These are phyloP conservation scores for Phlebopus sp. DNA, from an alignment of 1,284 basidiomycete genomes.

Conservation along the genomic window DNA sequence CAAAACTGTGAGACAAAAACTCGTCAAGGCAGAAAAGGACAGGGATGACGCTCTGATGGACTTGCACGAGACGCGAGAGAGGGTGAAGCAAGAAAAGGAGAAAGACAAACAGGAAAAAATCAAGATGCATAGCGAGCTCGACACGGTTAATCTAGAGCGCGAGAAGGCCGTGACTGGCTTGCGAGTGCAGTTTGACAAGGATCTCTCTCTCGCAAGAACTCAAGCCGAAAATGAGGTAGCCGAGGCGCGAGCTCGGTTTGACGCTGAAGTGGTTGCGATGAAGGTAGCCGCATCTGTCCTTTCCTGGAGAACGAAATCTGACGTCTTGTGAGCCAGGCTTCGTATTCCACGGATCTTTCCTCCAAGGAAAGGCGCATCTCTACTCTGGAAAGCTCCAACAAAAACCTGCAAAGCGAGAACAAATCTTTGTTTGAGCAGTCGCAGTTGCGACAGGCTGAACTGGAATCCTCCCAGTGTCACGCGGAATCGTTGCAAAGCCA, in stretches of 20 bases:
- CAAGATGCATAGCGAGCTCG: slow-evolving; percentile 57
- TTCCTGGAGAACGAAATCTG: not conserved
- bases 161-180: slow-evolving; percentile 70
- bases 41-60: slow-evolving; percentile 75
- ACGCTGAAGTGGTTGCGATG: slow-evolving; percentile 69
- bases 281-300: slow-evolving; percentile 51
- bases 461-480: slow-evolving; percentile 76
- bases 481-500: slow-evolving; percentile 73
- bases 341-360: slow-evolving; percentile 67
- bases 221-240: slow-evolving; percentile 72
- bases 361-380: slow-evolving; percentile 62
- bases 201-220: slow-evolving; percentile 60
- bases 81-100: slow-evolving; percentile 58
- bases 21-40: slow-evolving; percentile 91
- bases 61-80: slow-evolving; percentile 48
- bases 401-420: slow-evolving; percentile 69
- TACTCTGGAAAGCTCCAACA: slow-evolving; percentile 67
- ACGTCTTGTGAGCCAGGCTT: slow-evolving; percentile 43
- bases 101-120: slow-evolving; percentile 61
- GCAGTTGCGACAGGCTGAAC: slow-evolving; percentile 82
- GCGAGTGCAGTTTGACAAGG: slow-evolving; percentile 75
- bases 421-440: slow-evolving; percentile 78
- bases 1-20: slow-evolving; percentile 89
- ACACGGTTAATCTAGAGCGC: slow-evolving; percentile 58
- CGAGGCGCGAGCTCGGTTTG: slow-evolving; percentile 66